These are phyloP conservation scores for Nicotiana knightiana DNA, from an alignment of 257 asterid genomes.

Conservation along the genomic window DNA sequence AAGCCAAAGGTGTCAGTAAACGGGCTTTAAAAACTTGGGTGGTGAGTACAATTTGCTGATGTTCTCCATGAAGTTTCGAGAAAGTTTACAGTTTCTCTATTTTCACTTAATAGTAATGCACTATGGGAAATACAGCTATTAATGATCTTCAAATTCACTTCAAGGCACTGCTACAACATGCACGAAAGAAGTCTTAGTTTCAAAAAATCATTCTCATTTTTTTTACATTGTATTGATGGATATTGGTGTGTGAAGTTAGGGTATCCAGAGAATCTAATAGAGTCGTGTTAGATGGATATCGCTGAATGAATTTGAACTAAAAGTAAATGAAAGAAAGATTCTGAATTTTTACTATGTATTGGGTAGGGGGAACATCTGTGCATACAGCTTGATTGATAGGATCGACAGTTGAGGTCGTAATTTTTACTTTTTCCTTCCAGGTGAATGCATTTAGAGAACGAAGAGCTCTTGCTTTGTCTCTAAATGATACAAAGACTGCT, in stretches of 20 bases:
- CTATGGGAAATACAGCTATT: neutral
- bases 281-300: neutral
- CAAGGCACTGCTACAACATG: neutral
- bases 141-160: neutral
- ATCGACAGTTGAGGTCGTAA: neutral
- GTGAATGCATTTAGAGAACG: slow-evolving; percentile 81
- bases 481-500: slow-evolving; percentile 87
- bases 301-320: too few species aligned
- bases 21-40: slow-evolving; percentile 82
- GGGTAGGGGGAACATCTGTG: neutral
- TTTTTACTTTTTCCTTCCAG: slow-evolving; percentile 26
- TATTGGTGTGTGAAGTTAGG: neutral
- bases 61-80: neutral
- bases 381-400: neutral
- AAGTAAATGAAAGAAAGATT: neutral
- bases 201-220: neutral
- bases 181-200: neutral
- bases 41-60: slow-evolving; percentile 35
- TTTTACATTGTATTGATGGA: neutral
- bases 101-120: neutral
- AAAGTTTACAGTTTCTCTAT: neutral
- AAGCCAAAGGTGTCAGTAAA: slow-evolving; percentile 66
- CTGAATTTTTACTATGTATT: neutral
- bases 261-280: neutral
- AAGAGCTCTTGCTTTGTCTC: slow-evolving; percentile 76